Evolutionary conservation across 305 asterid genomes (phyloP).

Genomic region (Nicotiana rustica): DNA sequence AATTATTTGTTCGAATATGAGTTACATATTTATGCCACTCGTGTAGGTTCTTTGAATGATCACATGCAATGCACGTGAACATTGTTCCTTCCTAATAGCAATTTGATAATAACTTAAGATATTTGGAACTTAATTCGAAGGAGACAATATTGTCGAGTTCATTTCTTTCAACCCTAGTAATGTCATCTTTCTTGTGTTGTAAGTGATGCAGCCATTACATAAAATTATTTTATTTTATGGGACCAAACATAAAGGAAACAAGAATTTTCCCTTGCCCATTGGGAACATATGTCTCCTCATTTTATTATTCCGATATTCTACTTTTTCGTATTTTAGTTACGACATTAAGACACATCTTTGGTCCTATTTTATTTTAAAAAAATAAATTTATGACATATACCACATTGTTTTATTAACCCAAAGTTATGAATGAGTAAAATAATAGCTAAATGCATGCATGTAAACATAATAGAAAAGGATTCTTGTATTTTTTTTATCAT

Average conservation of each 20-base stretch:
- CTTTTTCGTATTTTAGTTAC: conserved; percentile 3
- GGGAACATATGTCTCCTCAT: conserved; percentile 41
- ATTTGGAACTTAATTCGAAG: conserved; percentile 31
- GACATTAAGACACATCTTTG: conserved; percentile 24
- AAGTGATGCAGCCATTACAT: conserved; percentile 45
- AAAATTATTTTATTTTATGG: conserved; percentile 30
- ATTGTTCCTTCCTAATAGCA: conserved; percentile 46
- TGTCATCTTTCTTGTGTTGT: conserved; percentile 46
- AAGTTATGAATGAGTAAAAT: background rate
- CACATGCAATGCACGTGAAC: conserved; percentile 55
- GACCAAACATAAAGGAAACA: conserved; percentile 37
- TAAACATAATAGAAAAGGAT: conserved; percentile 1
- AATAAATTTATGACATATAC: background rate
- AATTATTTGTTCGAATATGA: conserved; percentile 38
- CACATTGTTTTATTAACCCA: background rate
- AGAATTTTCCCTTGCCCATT: conserved; percentile 3
- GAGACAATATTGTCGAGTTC: conserved; percentile 49
- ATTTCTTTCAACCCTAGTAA: conserved; percentile 36
- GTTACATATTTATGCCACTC: conserved; percentile 11
- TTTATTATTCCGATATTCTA: conserved; percentile 17
- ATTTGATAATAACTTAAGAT: conserved; percentile 32
- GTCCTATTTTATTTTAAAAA: conserved; percentile 12
- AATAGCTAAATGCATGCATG: conserved; percentile 30
- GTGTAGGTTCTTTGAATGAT: conserved; percentile 42
- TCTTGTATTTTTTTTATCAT: background rate